Base-by-base conservation (phyloP, 1,139 yeast species). In the Hanseniaspora sp. region DNA sequence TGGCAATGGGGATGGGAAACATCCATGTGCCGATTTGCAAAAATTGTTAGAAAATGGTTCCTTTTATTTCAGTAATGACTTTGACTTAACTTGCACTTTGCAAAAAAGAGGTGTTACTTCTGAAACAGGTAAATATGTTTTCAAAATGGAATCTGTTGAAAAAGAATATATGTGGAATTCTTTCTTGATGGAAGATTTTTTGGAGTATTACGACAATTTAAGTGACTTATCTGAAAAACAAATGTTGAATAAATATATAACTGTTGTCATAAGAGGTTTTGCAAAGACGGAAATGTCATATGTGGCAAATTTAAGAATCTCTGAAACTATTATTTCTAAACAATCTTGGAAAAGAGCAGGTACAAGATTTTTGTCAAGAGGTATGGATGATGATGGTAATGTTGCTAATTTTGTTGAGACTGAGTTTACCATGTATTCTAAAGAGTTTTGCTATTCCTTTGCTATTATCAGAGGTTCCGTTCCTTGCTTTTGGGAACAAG, bases 401-500 rank as follows among this genome's bases (percentile, higher is more conserved):
- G 97, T 92, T 15, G 96, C 98, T 35, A 94, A 92, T 68, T 92
- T 86, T 67, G 97, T 92, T 37, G 98, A 92, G 64, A 86, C 97
- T 0, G 99, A 94, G 67, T 77, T 87, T 48, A 82, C 92, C 38
- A 67, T 81, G 61, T 79, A 77, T 65, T 76, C 78, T 1, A 70
- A 73, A 12, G 78, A 78, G 52, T 74, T 82, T 38, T 73, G 77
- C 54, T 87, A 80, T 65, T 80, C 96, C 1, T 90, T 82, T 66
- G 79, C 85, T 1, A 96, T 90, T 67, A 78, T 92, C 15, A 74
- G 99, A 66, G 99, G 99, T 2, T 85, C 95, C 15, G 92, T 92
- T 3, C 98, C 99, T 0, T 76, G 94, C 1, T 94, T 94, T 65
- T 94, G 98, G 98, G 98, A 94, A 66, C 99, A 94, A 67, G 97